These are phyloP conservation scores for Moricandia arvensis DNA, from an alignment of 345 rosid species.

Conservation along the genomic window DNA sequence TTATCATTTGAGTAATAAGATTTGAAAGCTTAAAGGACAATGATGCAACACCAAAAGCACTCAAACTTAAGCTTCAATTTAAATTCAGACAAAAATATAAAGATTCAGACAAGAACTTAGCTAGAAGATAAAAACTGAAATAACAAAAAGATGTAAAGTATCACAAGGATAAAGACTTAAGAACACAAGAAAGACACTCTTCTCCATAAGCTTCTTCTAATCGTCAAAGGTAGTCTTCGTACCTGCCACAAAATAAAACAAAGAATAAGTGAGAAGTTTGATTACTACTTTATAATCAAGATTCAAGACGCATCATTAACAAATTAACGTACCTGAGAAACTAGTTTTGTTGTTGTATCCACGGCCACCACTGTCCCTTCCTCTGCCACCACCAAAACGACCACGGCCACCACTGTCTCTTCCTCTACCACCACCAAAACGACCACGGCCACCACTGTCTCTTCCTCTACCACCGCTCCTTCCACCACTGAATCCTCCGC, in stretches of 20 bases:
- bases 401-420: conserved; percentile 42
- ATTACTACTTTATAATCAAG: not conserved
- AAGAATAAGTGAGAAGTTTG: not conserved
- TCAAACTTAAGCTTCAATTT: not conserved
- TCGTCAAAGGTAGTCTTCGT: not conserved
- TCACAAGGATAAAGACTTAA: not conserved
- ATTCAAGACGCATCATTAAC: not conserved
- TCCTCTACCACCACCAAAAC: conserved; percentile 42
- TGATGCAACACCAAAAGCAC: not conserved
- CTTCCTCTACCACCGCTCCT: conserved; percentile 43
- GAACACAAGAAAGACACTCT: not conserved
- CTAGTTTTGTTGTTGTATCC: conserved; percentile 43
- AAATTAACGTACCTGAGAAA: conserved; percentile 11
- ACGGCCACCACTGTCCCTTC: conserved; percentile 29
- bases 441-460: conserved; percentile 33
- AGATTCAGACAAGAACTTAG: not conserved
- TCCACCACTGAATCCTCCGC: conserved; percentile 42
- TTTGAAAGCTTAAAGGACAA: no score
- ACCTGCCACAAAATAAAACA: not conserved
- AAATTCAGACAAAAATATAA: not conserved
- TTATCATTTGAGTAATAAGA: no score
- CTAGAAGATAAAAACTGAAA: not conserved
- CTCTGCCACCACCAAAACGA: conserved; percentile 41
- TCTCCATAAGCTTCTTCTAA: not conserved
- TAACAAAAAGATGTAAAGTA: not conserved